A percentile compares a stretch with the other conserved stretches of the same genome.
phyloP scores from a whole-genome alignment of 345 rosid genomes.

The Heritiera fomes region DNA sequence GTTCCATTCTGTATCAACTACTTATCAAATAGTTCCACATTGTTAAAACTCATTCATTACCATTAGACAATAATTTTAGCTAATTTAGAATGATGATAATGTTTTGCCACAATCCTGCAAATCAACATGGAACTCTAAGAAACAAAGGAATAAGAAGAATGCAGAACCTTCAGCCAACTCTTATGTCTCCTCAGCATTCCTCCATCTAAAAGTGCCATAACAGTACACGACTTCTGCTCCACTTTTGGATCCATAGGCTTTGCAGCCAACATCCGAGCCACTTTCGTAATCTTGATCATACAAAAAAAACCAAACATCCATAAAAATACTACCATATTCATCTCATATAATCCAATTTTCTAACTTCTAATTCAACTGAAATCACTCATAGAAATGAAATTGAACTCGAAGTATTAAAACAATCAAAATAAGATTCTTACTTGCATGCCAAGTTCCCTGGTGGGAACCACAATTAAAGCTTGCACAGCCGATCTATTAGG shows the following conservation, averaged over 20 bases:
- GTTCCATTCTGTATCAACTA: too few species aligned
- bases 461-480: constrained; percentile 82
- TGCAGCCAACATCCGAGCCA: constrained; percentile 75
- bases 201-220: constrained; percentile 94
- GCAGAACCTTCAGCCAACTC: constrained; percentile 83
- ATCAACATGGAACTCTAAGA: too few species aligned
- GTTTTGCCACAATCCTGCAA: too few species aligned
- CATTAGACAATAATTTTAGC: too few species aligned
- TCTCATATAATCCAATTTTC: neutral
- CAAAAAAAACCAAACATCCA: constrained; percentile 17
- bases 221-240: constrained; percentile 57
- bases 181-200: constrained; percentile 78
- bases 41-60: too few species aligned
- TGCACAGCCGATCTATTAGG: constrained; percentile 77
- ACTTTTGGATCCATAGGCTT: constrained; percentile 42
- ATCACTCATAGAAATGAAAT: neutral
- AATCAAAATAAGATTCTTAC: constrained; percentile 39
- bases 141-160: neutral
- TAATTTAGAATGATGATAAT: too few species aligned
- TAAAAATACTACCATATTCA: neutral
- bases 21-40: too few species aligned
- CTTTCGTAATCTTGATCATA: constrained; percentile 64
- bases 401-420: neutral
- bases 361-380: neutral
- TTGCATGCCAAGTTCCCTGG: constrained; percentile 93